phyloP scores from a whole-genome alignment of 2,329 filamentous ascomycete genomes.

The Drechslerella dactyloides region DNA sequence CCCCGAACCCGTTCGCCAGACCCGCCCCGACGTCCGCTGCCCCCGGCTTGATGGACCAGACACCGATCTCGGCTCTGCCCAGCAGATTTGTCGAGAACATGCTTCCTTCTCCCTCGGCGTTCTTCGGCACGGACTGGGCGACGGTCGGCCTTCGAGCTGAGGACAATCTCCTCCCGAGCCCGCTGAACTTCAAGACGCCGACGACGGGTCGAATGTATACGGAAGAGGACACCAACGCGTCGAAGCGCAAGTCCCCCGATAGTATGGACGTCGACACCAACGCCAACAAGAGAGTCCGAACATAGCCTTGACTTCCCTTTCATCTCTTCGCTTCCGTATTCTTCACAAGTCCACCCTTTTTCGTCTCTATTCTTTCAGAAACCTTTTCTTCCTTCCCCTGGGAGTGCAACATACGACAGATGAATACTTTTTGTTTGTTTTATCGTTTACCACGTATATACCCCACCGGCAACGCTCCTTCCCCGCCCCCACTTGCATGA shows the following conservation, averaged over 20 bases:
- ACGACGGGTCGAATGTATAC: slow-evolving; percentile 55
- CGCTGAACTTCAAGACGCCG: slow-evolving; percentile 90
- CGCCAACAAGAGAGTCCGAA: slow-evolving; percentile 44
- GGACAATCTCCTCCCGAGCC: slow-evolving; percentile 87
- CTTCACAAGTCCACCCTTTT: not conserved
- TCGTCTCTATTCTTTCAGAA: not conserved
- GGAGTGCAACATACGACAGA: too few species aligned
- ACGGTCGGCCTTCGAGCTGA: slow-evolving; percentile 67
- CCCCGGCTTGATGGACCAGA: slow-evolving; percentile 67
- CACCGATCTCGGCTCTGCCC: slow-evolving; percentile 91
- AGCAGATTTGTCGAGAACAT: slow-evolving; percentile 89
- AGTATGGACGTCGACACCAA: slow-evolving; percentile 42
- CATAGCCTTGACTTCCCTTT: slow-evolving; percentile 5
- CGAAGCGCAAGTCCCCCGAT: slow-evolving; percentile 46
- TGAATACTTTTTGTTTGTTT: slow-evolving; percentile 9
- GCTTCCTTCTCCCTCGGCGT: slow-evolving; percentile 86
- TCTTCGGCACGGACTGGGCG: slow-evolving; percentile 85
- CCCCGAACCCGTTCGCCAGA: slow-evolving; percentile 92
- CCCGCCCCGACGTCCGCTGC: slow-evolving; percentile 71
- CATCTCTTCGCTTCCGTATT: not conserved
- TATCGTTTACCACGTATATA: slow-evolving; percentile 23
- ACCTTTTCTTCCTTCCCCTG: not conserved
- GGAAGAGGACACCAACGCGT: slow-evolving; percentile 32
- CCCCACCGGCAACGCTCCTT: slow-evolving; percentile 27
- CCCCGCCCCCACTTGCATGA: slow-evolving; percentile 27